Base-by-base conservation (phyloP, 2,329 filamentous ascomycete species). In the Botryotinia narcissicola region DNA sequence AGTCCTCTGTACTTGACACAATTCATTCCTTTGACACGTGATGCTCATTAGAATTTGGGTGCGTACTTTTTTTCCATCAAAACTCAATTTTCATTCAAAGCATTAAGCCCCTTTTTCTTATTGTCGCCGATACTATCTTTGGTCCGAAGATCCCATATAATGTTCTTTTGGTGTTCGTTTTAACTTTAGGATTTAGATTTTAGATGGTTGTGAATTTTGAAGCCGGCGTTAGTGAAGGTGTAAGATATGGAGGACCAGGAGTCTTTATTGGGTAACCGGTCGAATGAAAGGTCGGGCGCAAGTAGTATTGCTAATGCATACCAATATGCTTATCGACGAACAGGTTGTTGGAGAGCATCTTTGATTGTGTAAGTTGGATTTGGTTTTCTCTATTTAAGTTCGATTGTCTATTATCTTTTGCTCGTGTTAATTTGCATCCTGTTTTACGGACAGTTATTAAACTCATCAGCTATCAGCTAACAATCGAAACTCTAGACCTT, bases 401-500 rank as follows among this genome's bases (percentile, higher is more conserved):
- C 25, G 2, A 14, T n/a, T 59, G n/a, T 37, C 29, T 48, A 14
- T n/a, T 6, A 3, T n/a, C 1, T n/a, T n/a, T 51, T n/a, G 48
- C 48, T 51, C n/a, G 48, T 51, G 12, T 44, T 9, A 9, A 46
- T 46, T 22, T 22, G 20, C 44, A 22, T 46, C 44, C 22, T 46
- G 22, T 46, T 46, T 46, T 9, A 22, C 44, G 44, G 44, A 46
- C 20, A 46, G 22, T 46, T 29, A 4, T 48, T 10, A 42, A 59
- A 22, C 37, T n/a, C 40, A 66, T 40, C 59, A 44, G 64, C 25
- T 35, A 22, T 12, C 37, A 66, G 64, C 25, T 35, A 57, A 46
- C 62, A 22, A 51, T n/a, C 48, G 44, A 40, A 70, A 48, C 32
- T 64, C 16, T 61, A 80, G 79, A 48, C 75, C 78, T 8, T 63